These are phyloP conservation scores for Spiraea crenata DNA, from an alignment of 331 rosid genomes.

Conservation along the genomic window DNA sequence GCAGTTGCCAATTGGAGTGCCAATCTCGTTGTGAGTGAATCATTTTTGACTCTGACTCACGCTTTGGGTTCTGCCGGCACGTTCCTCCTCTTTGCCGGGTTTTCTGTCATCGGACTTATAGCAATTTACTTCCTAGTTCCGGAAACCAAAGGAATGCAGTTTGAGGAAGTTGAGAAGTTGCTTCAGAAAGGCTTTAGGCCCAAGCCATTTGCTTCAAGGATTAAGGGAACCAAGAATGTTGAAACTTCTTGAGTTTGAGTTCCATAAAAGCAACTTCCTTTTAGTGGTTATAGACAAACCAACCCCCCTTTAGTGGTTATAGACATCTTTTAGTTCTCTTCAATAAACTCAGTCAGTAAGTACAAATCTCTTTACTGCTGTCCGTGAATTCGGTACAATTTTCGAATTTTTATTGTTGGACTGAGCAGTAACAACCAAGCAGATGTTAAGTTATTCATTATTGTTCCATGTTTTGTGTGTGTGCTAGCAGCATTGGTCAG, in stretches of 20 bases:
- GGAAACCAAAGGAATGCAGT: conserved; percentile 66
- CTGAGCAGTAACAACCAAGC: no score
- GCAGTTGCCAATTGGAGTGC: conserved; percentile 80
- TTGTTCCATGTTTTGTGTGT: no score
- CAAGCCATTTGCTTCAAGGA: conserved; percentile 16
- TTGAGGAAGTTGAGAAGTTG: conserved; percentile 69
- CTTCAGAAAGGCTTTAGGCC: conserved; percentile 45
- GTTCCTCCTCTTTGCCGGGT: conserved; percentile 66
- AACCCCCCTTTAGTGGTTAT: no score
- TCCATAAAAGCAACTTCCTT: background rate
- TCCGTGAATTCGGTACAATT: no score
- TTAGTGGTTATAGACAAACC: no score
- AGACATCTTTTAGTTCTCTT: background rate
- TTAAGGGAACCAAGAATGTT: background rate
- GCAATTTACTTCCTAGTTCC: conserved; percentile 53
- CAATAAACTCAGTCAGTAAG: background rate
- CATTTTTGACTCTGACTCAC: conserved; percentile 63
- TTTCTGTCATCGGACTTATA: conserved; percentile 49
- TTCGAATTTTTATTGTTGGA: no score
- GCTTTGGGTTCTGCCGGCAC: conserved; percentile 56
- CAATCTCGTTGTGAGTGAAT: conserved; percentile 63
- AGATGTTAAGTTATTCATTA: no score
- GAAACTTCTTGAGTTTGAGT: background rate
- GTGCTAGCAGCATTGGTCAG: no score
- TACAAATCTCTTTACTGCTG: no score